These are phyloP conservation scores for Clonostachys byssicola DNA, from an alignment of 2,329 filamentous ascomycete genomes.

Conservation along the genomic window DNA sequence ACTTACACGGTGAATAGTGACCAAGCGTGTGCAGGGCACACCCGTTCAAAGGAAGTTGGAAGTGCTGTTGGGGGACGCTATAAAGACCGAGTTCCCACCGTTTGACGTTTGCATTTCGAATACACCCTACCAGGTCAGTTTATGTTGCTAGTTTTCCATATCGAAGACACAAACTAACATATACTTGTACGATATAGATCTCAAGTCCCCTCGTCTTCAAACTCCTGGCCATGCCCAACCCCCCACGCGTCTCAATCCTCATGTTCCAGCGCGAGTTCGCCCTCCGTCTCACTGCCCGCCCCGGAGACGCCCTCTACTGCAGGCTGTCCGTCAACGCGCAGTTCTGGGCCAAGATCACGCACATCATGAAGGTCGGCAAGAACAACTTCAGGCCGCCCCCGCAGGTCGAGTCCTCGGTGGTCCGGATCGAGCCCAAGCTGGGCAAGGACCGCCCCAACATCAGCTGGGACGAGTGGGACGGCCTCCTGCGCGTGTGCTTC, in stretches of 20 bases:
- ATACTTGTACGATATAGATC: constrained; percentile 47
- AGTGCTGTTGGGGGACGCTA: constrained; percentile 79
- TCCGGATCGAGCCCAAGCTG: constrained; percentile 82
- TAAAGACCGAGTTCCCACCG: constrained; percentile 74
- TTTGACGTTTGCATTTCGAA: constrained; percentile 81
- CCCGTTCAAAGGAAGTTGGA: constrained; percentile 81
- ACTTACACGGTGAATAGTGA: constrained; percentile 31
- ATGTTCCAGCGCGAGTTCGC: constrained; percentile 98
- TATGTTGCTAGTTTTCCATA: background rate
- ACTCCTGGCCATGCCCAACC: constrained; percentile 75
- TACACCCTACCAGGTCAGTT: constrained; percentile 56
- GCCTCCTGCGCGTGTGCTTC: constrained; percentile 69
- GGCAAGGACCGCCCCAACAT: constrained; percentile 76
- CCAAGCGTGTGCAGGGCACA: constrained; percentile 84
- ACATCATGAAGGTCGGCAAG: constrained; percentile 88
- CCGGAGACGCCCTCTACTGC: constrained; percentile 85
- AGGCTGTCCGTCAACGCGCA: constrained; percentile 91
- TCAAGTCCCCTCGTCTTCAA: constrained; percentile 90
- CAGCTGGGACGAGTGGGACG: constrained; percentile 93
- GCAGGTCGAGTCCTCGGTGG: constrained; percentile 86
- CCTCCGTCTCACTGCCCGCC: constrained; percentile 80
- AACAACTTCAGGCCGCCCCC: constrained; percentile 97
- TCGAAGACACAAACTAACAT: too few species aligned
- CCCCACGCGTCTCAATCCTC: constrained; percentile 80
- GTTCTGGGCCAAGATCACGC: constrained; percentile 67